phyloP scores from a whole-genome alignment of 106 monocot species.

The Platanthera zijinensis region DNA sequence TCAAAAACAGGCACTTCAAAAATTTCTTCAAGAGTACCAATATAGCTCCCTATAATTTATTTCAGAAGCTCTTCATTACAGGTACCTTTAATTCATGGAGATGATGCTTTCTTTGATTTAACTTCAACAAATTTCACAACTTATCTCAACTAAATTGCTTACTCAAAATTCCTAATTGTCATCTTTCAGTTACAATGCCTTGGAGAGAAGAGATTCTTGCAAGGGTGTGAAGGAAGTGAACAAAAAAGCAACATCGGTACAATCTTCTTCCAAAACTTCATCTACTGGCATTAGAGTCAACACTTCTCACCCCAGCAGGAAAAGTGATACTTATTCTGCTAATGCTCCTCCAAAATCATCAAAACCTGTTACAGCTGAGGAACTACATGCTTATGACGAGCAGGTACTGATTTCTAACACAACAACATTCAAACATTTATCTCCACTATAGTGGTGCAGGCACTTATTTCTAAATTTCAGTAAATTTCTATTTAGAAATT shows the following conservation, averaged over 20 bases:
- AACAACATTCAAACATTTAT: too few species aligned
- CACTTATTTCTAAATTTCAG: background rate
- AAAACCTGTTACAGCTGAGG: conserved; percentile 27
- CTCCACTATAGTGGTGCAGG: conserved; percentile 28
- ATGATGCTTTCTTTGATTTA: too few species aligned
- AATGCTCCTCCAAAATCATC: conserved; percentile 25
- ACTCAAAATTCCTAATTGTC: background rate
- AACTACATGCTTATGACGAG: conserved; percentile 47
- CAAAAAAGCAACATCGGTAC: conserved; percentile 37
- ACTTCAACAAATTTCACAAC: too few species aligned
- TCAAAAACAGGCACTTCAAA: too few species aligned
- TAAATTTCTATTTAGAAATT: background rate
- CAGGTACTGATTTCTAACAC: conserved; percentile 26
- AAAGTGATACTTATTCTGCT: conserved; percentile 29
- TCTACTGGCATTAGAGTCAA: conserved; percentile 36
- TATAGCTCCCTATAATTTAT: too few species aligned
- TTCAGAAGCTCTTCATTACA: too few species aligned
- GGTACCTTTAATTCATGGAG: too few species aligned
- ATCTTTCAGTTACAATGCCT: conserved; percentile 64
- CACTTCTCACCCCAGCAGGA: conserved; percentile 30
- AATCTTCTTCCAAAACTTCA: conserved; percentile 48
- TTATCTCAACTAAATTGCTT: too few species aligned
- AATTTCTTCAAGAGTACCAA: too few species aligned
- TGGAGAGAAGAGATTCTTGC: conserved; percentile 77
- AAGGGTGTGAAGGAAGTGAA: conserved; percentile 78